Evolutionary conservation across 495 filamentous ascomycete species (phyloP), one percentile per base, ranked within the genome.

Genomic region (Neurospora tetraspora): DNA sequence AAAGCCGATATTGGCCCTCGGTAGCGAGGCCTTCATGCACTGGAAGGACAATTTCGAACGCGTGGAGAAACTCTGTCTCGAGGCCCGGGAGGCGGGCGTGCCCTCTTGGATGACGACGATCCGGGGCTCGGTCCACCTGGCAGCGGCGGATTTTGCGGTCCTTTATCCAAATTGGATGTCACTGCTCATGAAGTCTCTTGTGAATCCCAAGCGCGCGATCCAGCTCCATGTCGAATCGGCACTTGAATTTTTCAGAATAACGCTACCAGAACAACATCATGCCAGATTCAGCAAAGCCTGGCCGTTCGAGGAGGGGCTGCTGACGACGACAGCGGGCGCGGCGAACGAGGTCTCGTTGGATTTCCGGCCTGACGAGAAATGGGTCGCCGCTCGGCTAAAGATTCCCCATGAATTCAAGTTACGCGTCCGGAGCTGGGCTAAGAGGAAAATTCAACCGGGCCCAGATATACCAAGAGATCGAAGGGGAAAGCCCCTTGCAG

Each of bases 21-120:
- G 89, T 73, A 86, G 84, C 16, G 87, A 90, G 78, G 89, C 87
- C 5, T 90, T 89, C 77, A 87, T 87, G 81, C 85, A 89, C 77
- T 89, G 88, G 88, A 82, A 82, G 38, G 82, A 84, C 18, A 90
- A 89, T 74, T 87, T 87, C 73, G 77, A 84, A 39, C 81, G 84
- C 43, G 80, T 90, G 31, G 78, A 83, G 74, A 74, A 78, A 14
- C 76, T 90, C 11, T 86, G 85, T 75, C 76, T 82, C 23, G 87
- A 90, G 78, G 85, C 86, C 4, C 83, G 77, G 68, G 79, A 80
- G 10, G 79, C 83, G 6, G 82, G 81, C n/a, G 79, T 83, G 6
- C 82, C 83, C 1, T 82, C 82, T 20, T 90, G 87, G 86, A 84
- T 90, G 71, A 79, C 86, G 77, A 90, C 88, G 12, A 82, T 89